A percentile compares a stretch with the other conserved stretches of the same genome.
phyloP scores from a whole-genome alignment of 2,329 filamentous ascomycete species.

The Ceratocystis cubensis region DNA sequence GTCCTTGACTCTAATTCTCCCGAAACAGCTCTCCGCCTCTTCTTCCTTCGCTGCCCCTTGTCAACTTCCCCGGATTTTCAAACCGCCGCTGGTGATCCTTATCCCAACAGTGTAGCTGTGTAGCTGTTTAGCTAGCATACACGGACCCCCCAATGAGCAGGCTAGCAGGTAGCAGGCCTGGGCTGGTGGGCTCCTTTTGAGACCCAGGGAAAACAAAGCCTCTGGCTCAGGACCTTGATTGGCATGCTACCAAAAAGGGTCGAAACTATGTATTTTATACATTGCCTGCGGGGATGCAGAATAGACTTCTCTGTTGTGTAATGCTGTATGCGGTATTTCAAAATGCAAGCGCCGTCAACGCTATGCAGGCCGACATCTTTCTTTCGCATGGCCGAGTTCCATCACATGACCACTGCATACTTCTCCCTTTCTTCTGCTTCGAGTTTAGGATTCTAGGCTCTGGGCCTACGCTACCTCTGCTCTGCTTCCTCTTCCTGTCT shows the following conservation, averaged over 20 bases:
- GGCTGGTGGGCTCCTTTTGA: neutral
- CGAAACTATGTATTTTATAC: neutral
- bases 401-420: neutral
- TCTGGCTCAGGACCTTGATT: neutral
- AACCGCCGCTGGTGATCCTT: neutral
- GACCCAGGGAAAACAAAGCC: too few relatives aligned
- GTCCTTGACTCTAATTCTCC: neutral
- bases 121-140: neutral
- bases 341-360: neutral
- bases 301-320: too few relatives aligned
- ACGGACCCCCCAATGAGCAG: neutral
- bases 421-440: neutral
- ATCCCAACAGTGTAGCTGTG: neutral
- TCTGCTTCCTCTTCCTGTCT: neutral
- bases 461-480: neutral
- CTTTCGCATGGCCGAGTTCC: too few relatives aligned
- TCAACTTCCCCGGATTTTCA: slow-evolving; percentile 13
- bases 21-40: neutral
- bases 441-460: neutral
- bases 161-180: neutral
- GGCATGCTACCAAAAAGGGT: neutral
- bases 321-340: neutral
- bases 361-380: too few relatives aligned
- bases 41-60: neutral
- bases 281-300: neutral